Conservation (phyloP, 495 filamentous ascomycete genomes). For the Letharia columbiana region DNA sequence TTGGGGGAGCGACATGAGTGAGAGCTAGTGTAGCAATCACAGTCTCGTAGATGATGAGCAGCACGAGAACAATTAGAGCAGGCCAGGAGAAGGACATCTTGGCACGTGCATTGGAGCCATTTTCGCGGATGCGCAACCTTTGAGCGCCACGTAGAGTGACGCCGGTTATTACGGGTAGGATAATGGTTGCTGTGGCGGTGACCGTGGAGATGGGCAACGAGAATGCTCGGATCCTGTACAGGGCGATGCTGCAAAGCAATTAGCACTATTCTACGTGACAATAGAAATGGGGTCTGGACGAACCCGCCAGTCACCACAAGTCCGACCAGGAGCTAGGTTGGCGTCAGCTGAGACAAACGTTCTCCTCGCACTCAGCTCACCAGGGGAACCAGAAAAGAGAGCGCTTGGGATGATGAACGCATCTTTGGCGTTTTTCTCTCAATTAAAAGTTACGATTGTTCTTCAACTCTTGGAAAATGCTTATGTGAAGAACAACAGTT, state of each 20-base stretch:
- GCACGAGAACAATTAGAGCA: constrained; percentile 16
- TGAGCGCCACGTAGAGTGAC: constrained; percentile 12
- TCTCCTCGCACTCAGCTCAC: neutral
- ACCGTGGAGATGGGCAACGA: constrained; percentile 19
- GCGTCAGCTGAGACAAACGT: neutral
- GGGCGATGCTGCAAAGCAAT: constrained; percentile 13
- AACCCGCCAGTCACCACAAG: neutral
- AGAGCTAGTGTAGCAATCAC: constrained; percentile 25
- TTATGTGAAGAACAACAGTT: no score
- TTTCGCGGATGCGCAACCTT: constrained; percentile 1
- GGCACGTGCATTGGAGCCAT: constrained; percentile 4
- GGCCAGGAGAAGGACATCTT: constrained; percentile 8
- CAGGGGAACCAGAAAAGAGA: neutral
- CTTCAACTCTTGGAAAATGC: neutral
- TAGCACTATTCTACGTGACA: neutral
- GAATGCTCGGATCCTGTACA: constrained; percentile 18
- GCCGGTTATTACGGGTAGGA: constrained; percentile 25
- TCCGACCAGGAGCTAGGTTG: neutral
- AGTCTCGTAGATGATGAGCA: constrained; percentile 27
- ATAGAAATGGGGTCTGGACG: neutral
- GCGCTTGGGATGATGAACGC: neutral
- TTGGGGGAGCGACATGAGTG: constrained; percentile 18
- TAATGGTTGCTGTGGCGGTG: constrained; percentile 19
- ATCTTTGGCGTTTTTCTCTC: neutral
- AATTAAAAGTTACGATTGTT: neutral